Evolutionary conservation across 306 rosid genomes (phyloP).

Genomic region (Gastrolobium villosum): DNA sequence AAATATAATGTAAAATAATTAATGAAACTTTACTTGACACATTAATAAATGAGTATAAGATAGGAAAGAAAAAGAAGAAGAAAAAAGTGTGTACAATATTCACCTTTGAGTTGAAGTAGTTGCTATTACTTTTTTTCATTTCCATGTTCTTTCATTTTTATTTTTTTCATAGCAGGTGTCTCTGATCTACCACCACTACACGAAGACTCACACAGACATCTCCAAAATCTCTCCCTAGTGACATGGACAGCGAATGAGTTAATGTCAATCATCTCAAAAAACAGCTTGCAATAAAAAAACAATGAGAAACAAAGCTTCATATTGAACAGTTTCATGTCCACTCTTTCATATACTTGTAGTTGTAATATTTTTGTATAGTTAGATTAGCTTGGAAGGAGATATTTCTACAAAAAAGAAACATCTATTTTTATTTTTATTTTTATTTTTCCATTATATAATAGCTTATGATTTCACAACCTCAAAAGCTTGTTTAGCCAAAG

Average conservation of each 20-base stretch:
- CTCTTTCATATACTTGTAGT: background rate
- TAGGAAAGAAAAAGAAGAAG: too few relatives aligned
- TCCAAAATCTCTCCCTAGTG: constrained; percentile 68
- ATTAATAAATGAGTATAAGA: too few relatives aligned
- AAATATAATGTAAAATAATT: background rate
- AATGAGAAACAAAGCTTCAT: constrained; percentile 20
- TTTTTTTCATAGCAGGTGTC: constrained; percentile 42
- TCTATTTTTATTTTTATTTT: too few relatives aligned
- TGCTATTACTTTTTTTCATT: background rate
- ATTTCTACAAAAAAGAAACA: background rate
- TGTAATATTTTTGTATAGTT: constrained; percentile 22
- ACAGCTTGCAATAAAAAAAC: constrained; percentile 5
- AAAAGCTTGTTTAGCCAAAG: constrained; percentile 31
- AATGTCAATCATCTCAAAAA: constrained; percentile 46
- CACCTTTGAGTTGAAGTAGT: too few relatives aligned
- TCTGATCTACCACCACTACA: constrained; percentile 45
- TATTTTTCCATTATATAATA: constrained; percentile 20
- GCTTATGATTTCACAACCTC: constrained; percentile 17
- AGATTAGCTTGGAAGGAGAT: background rate
- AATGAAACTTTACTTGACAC: too few relatives aligned
- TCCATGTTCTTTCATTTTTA: constrained; percentile 2
- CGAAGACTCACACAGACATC: constrained; percentile 52
- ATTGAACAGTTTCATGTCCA: background rate
- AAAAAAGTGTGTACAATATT: too few relatives aligned
- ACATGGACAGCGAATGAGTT: constrained; percentile 82